phyloP scores from a whole-genome alignment of 2,329 filamentous ascomycete genomes.

The Trichoderma oligosporum region DNA sequence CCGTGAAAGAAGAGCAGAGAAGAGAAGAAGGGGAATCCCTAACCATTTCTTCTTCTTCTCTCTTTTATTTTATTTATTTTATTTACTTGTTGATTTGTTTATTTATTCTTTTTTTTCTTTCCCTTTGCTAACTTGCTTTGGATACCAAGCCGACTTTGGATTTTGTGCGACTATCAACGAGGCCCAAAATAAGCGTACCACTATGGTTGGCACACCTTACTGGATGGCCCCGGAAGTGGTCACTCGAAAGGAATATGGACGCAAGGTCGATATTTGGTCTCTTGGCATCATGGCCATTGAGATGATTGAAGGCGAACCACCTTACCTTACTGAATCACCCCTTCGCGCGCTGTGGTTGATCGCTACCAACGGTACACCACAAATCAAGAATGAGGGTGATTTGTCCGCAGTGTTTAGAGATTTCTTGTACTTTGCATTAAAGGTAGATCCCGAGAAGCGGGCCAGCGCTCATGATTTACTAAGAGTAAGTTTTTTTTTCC shows the following conservation, averaged over 20 bases:
- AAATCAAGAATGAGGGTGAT: constrained; percentile 88
- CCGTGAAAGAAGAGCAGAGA: background rate
- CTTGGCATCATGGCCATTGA: constrained; percentile 99
- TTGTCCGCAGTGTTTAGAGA: constrained; percentile 80
- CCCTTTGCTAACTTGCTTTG: no score
- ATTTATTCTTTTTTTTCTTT: no score
- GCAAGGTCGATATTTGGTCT: constrained; percentile 98
- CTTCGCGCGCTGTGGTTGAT: constrained; percentile 92
- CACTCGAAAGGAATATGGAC: constrained; percentile 93
- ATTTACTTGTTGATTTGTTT: no score
- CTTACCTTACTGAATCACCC: constrained; percentile 92
- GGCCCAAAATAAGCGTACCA: constrained; percentile 92
- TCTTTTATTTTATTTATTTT: no score
- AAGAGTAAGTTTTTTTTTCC: constrained; percentile 64
- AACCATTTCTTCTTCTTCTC: no score
- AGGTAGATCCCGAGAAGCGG: constrained; percentile 95
- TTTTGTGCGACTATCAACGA: constrained; percentile 99
- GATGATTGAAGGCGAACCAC: constrained; percentile 98
- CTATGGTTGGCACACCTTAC: constrained; percentile 98
- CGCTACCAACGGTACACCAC: constrained; percentile 91
- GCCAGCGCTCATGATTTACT: constrained; percentile 91
- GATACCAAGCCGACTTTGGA: constrained; percentile 91
- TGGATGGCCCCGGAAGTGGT: constrained; percentile 99
- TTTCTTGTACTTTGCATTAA: constrained; percentile 87
- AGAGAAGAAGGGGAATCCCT: no score